Percentiles rank a stretch among this genome's conserved stretches.
Evolutionary conservation across 1,284 basidiomycete species (phyloP).

Genomic region (Coriolopsis trogii): DNA sequence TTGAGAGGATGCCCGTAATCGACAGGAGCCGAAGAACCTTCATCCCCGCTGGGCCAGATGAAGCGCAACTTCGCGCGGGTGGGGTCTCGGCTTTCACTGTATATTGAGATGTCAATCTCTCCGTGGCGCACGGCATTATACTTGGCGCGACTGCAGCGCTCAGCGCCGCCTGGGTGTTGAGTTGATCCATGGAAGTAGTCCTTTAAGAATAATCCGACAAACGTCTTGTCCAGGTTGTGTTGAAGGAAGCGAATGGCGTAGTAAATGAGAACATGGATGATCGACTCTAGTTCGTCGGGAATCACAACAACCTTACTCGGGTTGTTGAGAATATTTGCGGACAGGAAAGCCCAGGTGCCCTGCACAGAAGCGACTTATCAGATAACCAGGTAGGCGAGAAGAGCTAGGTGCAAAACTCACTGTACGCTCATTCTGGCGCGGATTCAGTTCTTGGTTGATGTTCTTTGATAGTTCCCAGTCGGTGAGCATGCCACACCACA

Average conservation of each 20-base stretch:
- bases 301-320: background rate
- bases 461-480: conserved; percentile 21
- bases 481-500: background rate
- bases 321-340: background rate
- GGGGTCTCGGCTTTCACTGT: background rate
- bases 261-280: conserved; percentile 13
- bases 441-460: background rate
- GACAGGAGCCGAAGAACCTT: background rate
- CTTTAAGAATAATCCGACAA: conserved; percentile 5
- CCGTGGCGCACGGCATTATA: background rate
- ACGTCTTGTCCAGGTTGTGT: conserved; percentile 4
- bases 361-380: background rate
- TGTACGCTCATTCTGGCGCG: conserved; percentile 7
- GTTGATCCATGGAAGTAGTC: conserved; percentile 9
- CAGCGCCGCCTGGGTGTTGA: background rate
- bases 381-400: background rate
- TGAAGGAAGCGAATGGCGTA: conserved; percentile 9
- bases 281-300: conserved; percentile 16
- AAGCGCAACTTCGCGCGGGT: background rate
- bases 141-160: background rate
- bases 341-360: conserved; percentile 20
- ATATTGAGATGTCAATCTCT: background rate
- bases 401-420: background rate
- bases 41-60: no score
- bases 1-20: background rate